Evolutionary conservation across 2,329 filamentous ascomycete genomes (phyloP).

Genomic region (Byssothecium circinans): DNA sequence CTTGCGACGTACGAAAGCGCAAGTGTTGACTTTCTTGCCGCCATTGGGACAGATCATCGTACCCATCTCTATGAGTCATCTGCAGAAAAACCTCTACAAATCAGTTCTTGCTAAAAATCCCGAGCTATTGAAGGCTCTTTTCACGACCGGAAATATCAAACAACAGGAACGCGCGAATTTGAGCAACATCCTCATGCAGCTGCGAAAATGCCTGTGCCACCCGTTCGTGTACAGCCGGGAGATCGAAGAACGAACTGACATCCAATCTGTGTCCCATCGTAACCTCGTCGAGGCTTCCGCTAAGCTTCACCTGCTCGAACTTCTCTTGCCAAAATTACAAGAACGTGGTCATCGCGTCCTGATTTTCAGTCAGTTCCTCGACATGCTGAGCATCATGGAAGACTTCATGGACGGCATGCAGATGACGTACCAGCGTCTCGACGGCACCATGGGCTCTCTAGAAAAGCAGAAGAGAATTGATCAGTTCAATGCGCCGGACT

Average conservation of each 20-base stretch:
- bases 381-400: constrained; percentile 83
- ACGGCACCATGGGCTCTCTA: constrained; percentile 77
- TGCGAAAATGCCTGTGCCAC: constrained; percentile 92
- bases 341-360: constrained; percentile 86
- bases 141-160: constrained; percentile 66
- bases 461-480: constrained; percentile 96
- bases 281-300: constrained; percentile 90
- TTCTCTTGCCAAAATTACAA: constrained; percentile 84
- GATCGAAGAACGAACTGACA: constrained; percentile 78
- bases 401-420: constrained; percentile 82
- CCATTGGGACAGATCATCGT: constrained; percentile 94
- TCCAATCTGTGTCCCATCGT: constrained; percentile 65
- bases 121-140: constrained; percentile 83
- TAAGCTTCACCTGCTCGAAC: constrained; percentile 80
- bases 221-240: constrained; percentile 90
- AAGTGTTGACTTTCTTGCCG: constrained; percentile 88
- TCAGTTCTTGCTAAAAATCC: constrained; percentile 91
- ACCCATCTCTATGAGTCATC: constrained; percentile 88
- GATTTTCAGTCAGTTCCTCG: constrained; percentile 93
- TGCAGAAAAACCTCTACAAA: constrained; percentile 93
- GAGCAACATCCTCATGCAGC: constrained; percentile 93
- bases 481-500: constrained; percentile 83
- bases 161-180: constrained; percentile 74
- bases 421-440: constrained; percentile 75
- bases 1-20: constrained; percentile 79